Evolutionary conservation across 192 early-diverging fungal genomes (phyloP).

Genomic region (Chytriomyces confervae): DNA sequence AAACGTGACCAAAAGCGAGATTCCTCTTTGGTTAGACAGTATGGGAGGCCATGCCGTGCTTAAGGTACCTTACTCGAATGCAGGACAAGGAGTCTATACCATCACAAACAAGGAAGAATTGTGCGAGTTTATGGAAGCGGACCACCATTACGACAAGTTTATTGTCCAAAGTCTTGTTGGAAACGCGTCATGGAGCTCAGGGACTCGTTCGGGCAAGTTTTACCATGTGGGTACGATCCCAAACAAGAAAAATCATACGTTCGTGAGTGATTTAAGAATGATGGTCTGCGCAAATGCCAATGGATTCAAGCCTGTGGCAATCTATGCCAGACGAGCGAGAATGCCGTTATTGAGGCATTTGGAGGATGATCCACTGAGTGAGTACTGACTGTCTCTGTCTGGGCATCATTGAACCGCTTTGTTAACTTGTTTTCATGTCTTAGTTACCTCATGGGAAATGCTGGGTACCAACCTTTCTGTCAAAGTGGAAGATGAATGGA

Average conservation of each 20-base stretch:
- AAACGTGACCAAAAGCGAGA: conserved; percentile 79
- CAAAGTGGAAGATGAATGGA: conserved; percentile 71
- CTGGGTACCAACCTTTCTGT: conserved; percentile 85
- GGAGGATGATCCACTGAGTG: conserved; percentile 58
- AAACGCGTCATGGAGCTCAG: conserved; percentile 82
- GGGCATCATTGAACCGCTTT: conserved; percentile 55
- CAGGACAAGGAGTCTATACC: conserved; percentile 87
- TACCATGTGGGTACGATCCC: conserved; percentile 91
- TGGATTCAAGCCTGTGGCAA: conserved; percentile 83
- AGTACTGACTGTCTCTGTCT: background rate
- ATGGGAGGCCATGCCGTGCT: conserved; percentile 91
- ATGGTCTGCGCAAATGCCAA: conserved; percentile 76
- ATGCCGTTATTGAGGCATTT: conserved; percentile 69
- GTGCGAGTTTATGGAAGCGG: conserved; percentile 71
- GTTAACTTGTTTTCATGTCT: conserved; percentile 28
- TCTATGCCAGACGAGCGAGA: conserved; percentile 79
- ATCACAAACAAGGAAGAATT: conserved; percentile 80
- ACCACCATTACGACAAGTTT: conserved; percentile 89
- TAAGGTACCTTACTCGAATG: conserved; percentile 90
- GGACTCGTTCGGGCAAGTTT: conserved; percentile 78
- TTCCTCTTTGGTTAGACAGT: conserved; percentile 78
- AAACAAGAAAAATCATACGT: conserved; percentile 86
- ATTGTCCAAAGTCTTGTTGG: conserved; percentile 89
- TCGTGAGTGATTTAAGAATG: conserved; percentile 82
- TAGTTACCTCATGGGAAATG: conserved; percentile 85